Conservation (phyloP, 2,329 filamentous ascomycete species). For the Simplicillium sp. region DNA sequence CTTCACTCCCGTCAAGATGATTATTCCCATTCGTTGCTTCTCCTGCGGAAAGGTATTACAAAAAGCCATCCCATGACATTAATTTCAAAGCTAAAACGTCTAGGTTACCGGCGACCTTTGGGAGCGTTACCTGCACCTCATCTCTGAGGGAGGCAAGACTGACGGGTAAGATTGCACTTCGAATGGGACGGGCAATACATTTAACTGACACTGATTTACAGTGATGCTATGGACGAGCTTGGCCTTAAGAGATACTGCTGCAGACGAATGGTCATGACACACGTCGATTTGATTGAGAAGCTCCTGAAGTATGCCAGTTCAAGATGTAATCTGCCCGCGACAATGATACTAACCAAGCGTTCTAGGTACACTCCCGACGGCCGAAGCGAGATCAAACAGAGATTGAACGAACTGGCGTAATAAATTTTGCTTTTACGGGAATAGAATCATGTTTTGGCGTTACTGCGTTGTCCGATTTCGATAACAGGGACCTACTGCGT, state of each 20-base stretch:
- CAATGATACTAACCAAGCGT: conserved; percentile 3
- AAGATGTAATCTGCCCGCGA: background rate
- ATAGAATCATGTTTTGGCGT: conserved; percentile 6
- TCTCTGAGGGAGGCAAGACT: conserved; percentile 60
- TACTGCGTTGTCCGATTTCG: conserved; percentile 2
- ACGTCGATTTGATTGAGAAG: conserved; percentile 98
- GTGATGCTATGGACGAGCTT: conserved; percentile 92
- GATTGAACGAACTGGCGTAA: conserved; percentile 8
- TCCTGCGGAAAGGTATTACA: conserved; percentile 87
- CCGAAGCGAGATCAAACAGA: conserved; percentile 19
- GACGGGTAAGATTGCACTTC: conserved; percentile 52
- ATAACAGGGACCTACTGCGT: too few relatives aligned
- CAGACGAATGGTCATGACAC: conserved; percentile 98
- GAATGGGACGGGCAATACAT: background rate
- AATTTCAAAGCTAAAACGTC: conserved; percentile 17
- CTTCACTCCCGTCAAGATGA: conserved; percentile 55
- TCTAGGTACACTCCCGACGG: conserved; percentile 52
- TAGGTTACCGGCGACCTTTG: conserved; percentile 96
- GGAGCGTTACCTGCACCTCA: conserved; percentile 86
- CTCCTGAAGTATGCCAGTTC: conserved; percentile 65
- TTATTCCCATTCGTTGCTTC: conserved; percentile 97
- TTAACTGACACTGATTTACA: conserved; percentile 24
- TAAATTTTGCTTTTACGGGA: background rate
- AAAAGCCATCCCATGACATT: conserved; percentile 4
- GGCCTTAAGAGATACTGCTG: conserved; percentile 96